Percentiles rank a stretch among this genome's conserved stretches.
phyloP scores from a whole-genome alignment of 2,329 filamentous ascomycete species.

The Fusarium robinianum region DNA sequence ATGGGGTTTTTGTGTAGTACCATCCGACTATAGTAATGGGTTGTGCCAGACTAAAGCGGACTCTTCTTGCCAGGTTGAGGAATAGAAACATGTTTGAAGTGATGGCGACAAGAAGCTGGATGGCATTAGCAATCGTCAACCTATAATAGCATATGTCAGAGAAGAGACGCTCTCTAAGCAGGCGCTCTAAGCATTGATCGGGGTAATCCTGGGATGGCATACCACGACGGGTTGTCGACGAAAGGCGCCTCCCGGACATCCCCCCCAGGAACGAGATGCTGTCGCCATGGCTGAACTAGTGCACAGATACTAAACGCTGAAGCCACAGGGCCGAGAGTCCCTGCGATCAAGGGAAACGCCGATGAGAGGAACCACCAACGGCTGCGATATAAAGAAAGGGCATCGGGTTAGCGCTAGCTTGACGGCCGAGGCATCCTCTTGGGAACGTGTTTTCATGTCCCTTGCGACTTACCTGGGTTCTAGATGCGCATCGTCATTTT shows the following conservation, averaged over 20 bases:
- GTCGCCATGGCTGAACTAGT: conserved; percentile 77
- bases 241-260: conserved; percentile 55
- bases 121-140: conserved; percentile 75
- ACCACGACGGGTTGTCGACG: conserved; percentile 73
- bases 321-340: conserved; percentile 82
- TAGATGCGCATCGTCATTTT: conserved; percentile 49
- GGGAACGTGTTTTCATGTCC: no score
- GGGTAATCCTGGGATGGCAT: conserved; percentile 18
- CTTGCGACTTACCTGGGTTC: conserved; percentile 52
- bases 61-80: conserved; percentile 80
- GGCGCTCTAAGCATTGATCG: neutral
- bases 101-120: conserved; percentile 76
- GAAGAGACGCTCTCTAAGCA: neutral
- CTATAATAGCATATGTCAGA: conserved; percentile 49
- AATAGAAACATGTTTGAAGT: conserved; percentile 80
- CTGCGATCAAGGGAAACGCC: conserved; percentile 77
- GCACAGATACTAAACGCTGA: conserved; percentile 88
- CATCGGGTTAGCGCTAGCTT: no score
- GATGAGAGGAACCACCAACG: conserved; percentile 68
- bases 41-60: conserved; percentile 83
- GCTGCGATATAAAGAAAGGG: conserved; percentile 38
- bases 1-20: conserved; percentile 48
- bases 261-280: conserved; percentile 54
- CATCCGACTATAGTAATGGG: conserved; percentile 84
- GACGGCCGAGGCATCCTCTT: no score